Evolutionary conservation across 805 yeast genomes (phyloP).

Genomic region (Nakazawaea siamensis): DNA sequence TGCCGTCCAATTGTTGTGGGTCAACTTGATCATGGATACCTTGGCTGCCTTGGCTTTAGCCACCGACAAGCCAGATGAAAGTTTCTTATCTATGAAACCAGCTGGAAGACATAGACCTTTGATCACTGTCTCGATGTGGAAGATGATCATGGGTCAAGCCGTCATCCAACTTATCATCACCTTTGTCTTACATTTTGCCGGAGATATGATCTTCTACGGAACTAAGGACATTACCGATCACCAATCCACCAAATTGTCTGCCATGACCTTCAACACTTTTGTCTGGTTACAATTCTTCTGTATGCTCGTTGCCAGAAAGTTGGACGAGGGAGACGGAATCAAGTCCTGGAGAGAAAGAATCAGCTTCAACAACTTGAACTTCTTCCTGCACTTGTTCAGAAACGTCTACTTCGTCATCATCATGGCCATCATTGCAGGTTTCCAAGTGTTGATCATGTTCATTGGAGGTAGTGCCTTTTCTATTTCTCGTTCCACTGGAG

Average conservation of each 20-base stretch:
- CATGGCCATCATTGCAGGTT: conserved; percentile 66
- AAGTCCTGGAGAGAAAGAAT: conserved; percentile 49
- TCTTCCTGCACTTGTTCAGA: conserved; percentile 72
- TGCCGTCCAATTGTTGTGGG: conserved; percentile 97
- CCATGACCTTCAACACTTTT: conserved; percentile 90
- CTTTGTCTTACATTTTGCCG: conserved; percentile 74
- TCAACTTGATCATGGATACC: conserved; percentile 96
- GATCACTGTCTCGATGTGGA: conserved; percentile 94
- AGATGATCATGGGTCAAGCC: conserved; percentile 91
- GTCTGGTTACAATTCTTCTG: conserved; percentile 98
- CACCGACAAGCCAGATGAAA: conserved; percentile 90
- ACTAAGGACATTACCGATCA: conserved; percentile 25
- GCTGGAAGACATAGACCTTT: conserved; percentile 73
- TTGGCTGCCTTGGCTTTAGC: conserved; percentile 96
- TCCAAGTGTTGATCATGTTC: conserved; percentile 87
- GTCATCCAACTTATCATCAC: conserved; percentile 72
- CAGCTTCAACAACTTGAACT: conserved; percentile 61
- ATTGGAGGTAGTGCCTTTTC: conserved; percentile 97
- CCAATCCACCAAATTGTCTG: conserved; percentile 53
- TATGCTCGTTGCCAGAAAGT: conserved; percentile 79
- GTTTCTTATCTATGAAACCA: conserved; percentile 73
- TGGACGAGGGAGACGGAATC: conserved; percentile 79
- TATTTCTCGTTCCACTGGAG: conserved; percentile 68
- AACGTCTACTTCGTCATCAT: conserved; percentile 78
- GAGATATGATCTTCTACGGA: conserved; percentile 49